These are phyloP conservation scores for Misopates orontium DNA, from an alignment of 257 asterid species.

Conservation along the genomic window DNA sequence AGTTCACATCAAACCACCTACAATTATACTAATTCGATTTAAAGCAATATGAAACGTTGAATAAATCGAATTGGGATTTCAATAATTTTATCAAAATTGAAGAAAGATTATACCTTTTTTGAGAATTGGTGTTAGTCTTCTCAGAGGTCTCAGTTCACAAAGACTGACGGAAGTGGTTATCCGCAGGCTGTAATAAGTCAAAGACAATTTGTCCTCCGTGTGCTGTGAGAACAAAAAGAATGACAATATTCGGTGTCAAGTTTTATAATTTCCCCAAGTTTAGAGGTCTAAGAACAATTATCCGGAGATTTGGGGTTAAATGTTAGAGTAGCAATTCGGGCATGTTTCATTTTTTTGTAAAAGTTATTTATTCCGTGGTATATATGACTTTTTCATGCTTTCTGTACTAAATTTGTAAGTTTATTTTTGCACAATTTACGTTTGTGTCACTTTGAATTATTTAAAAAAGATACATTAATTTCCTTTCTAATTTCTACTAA, in stretches of 20 bases:
- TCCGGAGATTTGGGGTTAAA: neutral
- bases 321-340: neutral
- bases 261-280: neutral
- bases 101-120: neutral
- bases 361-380: too few relatives aligned
- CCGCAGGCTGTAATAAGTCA: neutral
- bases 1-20: neutral
- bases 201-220: neutral
- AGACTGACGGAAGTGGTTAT: neutral
- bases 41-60: neutral
- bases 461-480: too few relatives aligned
- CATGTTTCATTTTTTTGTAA: too few relatives aligned
- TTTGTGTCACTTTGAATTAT: too few relatives aligned
- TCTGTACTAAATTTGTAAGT: too few relatives aligned
- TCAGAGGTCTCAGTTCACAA: neutral
- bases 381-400: too few relatives aligned
- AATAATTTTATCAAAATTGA: too few relatives aligned
- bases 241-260: neutral
- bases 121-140: neutral
- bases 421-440: too few relatives aligned
- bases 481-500: too few relatives aligned
- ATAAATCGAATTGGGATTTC: conserved; percentile 3
- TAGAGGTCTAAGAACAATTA: conserved; percentile 18
- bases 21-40: neutral
- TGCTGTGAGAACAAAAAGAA: neutral